A percentile compares a stretch with the other conserved stretches of the same genome.
phyloP scores from a whole-genome alignment of 2,329 filamentous ascomycete genomes.

The Hirsutella minnesotensis region DNA sequence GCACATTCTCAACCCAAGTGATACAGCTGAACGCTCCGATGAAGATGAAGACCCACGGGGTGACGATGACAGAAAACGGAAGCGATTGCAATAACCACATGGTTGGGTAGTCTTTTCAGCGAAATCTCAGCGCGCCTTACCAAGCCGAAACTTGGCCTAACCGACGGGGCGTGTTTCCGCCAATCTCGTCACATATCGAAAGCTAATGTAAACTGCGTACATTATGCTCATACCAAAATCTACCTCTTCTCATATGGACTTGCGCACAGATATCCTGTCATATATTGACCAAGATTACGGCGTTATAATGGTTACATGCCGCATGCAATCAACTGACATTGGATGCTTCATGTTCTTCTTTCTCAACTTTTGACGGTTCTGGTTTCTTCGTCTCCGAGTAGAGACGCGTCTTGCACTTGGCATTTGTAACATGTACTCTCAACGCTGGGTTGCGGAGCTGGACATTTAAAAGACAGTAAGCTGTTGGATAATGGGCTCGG shows the following conservation, averaged over 20 bases:
- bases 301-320: too few relatives aligned
- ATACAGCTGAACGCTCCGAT: constrained; percentile 41
- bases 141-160: too few relatives aligned
- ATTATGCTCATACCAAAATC: too few relatives aligned
- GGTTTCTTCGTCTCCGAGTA: background rate
- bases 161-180: too few relatives aligned
- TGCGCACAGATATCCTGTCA: too few relatives aligned
- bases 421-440: background rate
- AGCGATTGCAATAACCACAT: constrained; percentile 35
- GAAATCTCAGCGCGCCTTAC: too few relatives aligned
- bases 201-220: too few relatives aligned
- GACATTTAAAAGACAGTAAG: background rate
- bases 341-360: background rate
- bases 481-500: background rate
- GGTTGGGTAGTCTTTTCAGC: too few relatives aligned
- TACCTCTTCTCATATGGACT: too few relatives aligned
- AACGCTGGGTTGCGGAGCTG: background rate
- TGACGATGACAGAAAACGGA: constrained; percentile 50
- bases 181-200: too few relatives aligned
- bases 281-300: background rate
- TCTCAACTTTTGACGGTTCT: background rate
- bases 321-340: background rate
- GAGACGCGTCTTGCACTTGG: background rate
- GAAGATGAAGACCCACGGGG: constrained; percentile 43
- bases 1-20: constrained; percentile 49